Conservation (phyloP, 2,329 filamentous ascomycete species). For the Penicillium sp. region DNA sequence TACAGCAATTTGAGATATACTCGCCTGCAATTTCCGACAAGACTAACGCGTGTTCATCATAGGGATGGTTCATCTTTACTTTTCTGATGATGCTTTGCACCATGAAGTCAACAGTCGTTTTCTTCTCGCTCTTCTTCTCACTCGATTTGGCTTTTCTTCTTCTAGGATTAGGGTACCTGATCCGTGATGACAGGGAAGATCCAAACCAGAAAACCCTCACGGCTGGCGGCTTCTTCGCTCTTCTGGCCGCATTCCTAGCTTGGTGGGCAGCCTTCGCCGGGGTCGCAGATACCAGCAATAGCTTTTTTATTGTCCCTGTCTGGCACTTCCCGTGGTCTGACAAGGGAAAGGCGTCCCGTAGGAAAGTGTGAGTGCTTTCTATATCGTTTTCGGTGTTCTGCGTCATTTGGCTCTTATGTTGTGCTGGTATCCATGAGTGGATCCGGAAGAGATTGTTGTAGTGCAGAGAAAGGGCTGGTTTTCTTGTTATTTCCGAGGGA, state of each 20-base stretch:
- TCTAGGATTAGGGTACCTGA: slow-evolving; percentile 60
- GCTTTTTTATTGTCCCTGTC: slow-evolving; percentile 85
- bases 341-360: slow-evolving; percentile 51
- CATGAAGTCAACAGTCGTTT: slow-evolving; percentile 68
- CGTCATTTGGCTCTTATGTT: not conserved
- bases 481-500: no score
- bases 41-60: not conserved
- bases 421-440: not conserved
- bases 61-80: slow-evolving; percentile 77
- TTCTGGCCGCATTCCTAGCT: slow-evolving; percentile 71
- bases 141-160: slow-evolving; percentile 70
- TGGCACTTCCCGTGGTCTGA: slow-evolving; percentile 90
- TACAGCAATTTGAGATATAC: slow-evolving; percentile 26
- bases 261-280: slow-evolving; percentile 84
- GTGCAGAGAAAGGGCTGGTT: no score
- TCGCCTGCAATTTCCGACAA: not conserved
- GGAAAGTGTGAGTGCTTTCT: slow-evolving; percentile 48
- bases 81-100: slow-evolving; percentile 67
- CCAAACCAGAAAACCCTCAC: slow-evolving; percentile 46
- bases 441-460: no score
- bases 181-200: slow-evolving; percentile 43
- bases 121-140: slow-evolving; percentile 69
- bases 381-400: not conserved
- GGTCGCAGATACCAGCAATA: no score
- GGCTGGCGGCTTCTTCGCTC: slow-evolving; percentile 70